Base-by-base conservation (phyloP, 441 rosid genomes). In the Bruguiera hainesii region DNA sequence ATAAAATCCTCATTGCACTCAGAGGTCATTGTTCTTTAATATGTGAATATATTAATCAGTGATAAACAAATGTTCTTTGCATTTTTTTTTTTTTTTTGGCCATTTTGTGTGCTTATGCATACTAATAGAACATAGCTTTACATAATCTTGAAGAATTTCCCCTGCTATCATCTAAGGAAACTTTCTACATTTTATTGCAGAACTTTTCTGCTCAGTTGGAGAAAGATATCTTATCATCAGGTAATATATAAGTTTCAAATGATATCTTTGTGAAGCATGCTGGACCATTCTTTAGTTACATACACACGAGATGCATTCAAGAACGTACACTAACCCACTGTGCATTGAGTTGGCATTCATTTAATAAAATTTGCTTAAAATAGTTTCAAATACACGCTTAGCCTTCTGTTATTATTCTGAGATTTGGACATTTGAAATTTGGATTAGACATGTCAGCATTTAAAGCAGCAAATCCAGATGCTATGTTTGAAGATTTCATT, bases 381-480 rank as follows among this genome's bases (percentile, higher is more conserved):
- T 48, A 35, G 18, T 70, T 56, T 56, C 10, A 29, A 62, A 23
- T 30, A 9, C 63, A 60, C 39, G 25, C 28, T 35, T 26, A 48
- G 4, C 62, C 65, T 56, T 60, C 28, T 66, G 55, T 23, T 63
- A 28, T 42, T 26, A 31, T 59, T 52, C 21, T 29, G 60, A 20
- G 56, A 71, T 64, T 60, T 53, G 30, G 29, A 37, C 70, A 20
- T 29, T 58, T 18, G 26, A 70, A 69, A 63, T 67, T 60, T 75
- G 67, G 78, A 74, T 68, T 71, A 96, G 99, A 96, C 78, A 96
- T 96, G 98, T 89, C 97, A 35, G 98, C 96, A 74, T 96, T 96
- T 81, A 93, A 96, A 93, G 99, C 98, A 60, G 97, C 98, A 75
- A 96, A 96, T 76, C 97, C 98, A 55, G 88, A 85, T 75, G 94